Evolutionary conservation across 2,329 filamentous ascomycete species (phyloP), one percentile per base, ranked within the genome.

Genomic region (Ustilaginoidea virens): DNA sequence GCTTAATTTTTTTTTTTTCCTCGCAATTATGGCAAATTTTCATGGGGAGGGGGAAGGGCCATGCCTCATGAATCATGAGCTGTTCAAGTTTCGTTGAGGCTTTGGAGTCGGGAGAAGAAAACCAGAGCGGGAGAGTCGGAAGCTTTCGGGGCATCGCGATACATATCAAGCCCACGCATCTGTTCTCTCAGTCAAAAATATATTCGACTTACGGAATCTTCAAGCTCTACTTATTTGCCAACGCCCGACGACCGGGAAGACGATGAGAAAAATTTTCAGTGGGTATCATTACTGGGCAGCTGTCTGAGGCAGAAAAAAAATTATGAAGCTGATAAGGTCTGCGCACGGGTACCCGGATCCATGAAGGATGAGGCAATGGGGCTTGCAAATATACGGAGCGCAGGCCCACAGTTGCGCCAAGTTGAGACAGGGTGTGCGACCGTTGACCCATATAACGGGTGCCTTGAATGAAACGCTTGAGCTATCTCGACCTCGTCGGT

Each of bases 241-340:
- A 5, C 12, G 21, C n/a, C 9, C 17, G 14, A 4, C n/a, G 28
- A 16, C 9, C 10, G 15, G 20, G 22, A 23, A 25, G 23, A 16
- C 28, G 16, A 31, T 12, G 25, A 25, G 23, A 25, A 33, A 35
- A 36, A 33, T 23, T 36, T 27, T 25, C 28, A 23, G 17, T 34
- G 28, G 31, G 30, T 26, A 30, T 22, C 14, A n/a, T 29, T 25
- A 18, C 25, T 16, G 17, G 22, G 19, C 23, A 29, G 39, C 33
- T 38, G 39, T 40, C 39, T 39, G 35, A 41, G 38, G 38, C 39
- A 40, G 27, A 23, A 34, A 27, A 21, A 27, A 27, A 29, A 32
- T 33, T 33, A 33, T 26, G 25, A 12, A 24, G 17, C 12, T 28
- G 35, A 37, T 39, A 34, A 30, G 30, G 22, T 34, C 27, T 28